Base-by-base conservation (phyloP, 73 alveolate genomes). In the Vitrella brassicaformis region DNA sequence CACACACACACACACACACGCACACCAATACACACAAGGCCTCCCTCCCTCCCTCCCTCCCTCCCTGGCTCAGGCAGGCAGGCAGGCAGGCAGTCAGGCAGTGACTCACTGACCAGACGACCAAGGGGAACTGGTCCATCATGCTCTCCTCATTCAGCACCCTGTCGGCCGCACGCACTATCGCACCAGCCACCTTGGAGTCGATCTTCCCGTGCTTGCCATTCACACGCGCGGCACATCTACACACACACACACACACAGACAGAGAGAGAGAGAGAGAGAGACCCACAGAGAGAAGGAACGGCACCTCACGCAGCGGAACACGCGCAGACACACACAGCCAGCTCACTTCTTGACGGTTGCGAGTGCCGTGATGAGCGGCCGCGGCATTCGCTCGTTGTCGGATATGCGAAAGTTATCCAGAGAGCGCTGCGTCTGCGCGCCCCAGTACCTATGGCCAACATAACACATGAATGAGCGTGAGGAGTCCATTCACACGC, bases 401-500 rank as follows among this genome's bases (percentile, higher is more conserved):
- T n/a, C n/a, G n/a, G n/a, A n/a, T n/a, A n/a, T n/a, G n/a, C n/a
- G 90, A 82, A 96, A 96, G 91, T 96, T 96, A 81, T 91, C 90
- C 71, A 96, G 85, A 30, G 97, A 91, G 84, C 99, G 88, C 87
- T 93, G 93, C n/a, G 99, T 92, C 72, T 96, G 90, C n/a, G 98
- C 97, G n/a, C 99, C 99, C 98, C 98, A 94, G 79, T 90, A 93
- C n/a, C n/a, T n/a, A n/a, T n/a, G n/a, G n/a, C n/a, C n/a, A n/a
- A n/a, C n/a, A n/a, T n/a, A n/a, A n/a, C n/a, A n/a, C n/a, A n/a
- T n/a, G n/a, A n/a, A n/a, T n/a, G n/a, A n/a, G n/a, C n/a, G n/a
- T n/a, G n/a, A n/a, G n/a, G n/a, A n/a, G n/a, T n/a, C n/a, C n/a
- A n/a, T n/a, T n/a, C n/a, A n/a, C n/a, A n/a, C n/a, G n/a, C n/a